These are phyloP conservation scores for Vinca minor DNA, from an alignment of 257 asterid genomes.

Conservation along the genomic window DNA sequence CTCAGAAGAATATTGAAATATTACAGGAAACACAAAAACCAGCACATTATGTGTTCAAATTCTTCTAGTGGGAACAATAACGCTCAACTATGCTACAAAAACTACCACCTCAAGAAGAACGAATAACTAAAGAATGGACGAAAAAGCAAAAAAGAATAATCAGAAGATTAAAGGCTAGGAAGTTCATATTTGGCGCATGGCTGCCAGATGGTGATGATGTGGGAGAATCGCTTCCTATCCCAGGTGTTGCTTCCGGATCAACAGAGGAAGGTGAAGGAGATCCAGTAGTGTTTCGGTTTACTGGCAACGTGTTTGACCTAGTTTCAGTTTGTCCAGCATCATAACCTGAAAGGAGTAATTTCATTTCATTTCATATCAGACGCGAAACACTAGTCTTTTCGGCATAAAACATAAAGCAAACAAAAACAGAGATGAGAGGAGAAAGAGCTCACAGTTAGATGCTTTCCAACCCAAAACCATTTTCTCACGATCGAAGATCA, in stretches of 20 bases:
- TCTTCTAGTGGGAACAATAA: too few species aligned
- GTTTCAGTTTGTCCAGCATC: slow-evolving; percentile 25
- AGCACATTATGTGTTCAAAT: too few species aligned
- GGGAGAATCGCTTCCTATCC: slow-evolving; percentile 26
- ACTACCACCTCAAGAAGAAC: too few species aligned
- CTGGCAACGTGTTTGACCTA: slow-evolving; percentile 49
- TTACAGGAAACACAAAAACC: too few species aligned
- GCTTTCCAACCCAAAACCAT: slow-evolving; percentile 84
- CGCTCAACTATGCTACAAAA: too few species aligned
- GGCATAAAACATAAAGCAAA: not conserved
- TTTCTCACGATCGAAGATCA: slow-evolving; percentile 80
- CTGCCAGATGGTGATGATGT: slow-evolving; percentile 29
- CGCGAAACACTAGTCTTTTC: too few species aligned
- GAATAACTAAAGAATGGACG: slow-evolving; percentile 35
- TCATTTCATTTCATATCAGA: not conserved
- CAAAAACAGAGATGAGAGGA: not conserved
- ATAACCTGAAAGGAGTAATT: slow-evolving; percentile 40
- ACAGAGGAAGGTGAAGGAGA: slow-evolving; percentile 60
- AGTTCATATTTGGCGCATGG: slow-evolving; percentile 31
- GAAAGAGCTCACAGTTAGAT: slow-evolving; percentile 56
- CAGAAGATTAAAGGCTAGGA: too few species aligned
- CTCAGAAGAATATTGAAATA: too few species aligned
- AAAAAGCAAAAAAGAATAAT: slow-evolving; percentile 30
- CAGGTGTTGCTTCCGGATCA: slow-evolving; percentile 59
- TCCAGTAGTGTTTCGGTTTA: slow-evolving; percentile 31